Conservation (phyloP, 1,284 basidiomycete species). For the Salmacisia buchloeana region DNA sequence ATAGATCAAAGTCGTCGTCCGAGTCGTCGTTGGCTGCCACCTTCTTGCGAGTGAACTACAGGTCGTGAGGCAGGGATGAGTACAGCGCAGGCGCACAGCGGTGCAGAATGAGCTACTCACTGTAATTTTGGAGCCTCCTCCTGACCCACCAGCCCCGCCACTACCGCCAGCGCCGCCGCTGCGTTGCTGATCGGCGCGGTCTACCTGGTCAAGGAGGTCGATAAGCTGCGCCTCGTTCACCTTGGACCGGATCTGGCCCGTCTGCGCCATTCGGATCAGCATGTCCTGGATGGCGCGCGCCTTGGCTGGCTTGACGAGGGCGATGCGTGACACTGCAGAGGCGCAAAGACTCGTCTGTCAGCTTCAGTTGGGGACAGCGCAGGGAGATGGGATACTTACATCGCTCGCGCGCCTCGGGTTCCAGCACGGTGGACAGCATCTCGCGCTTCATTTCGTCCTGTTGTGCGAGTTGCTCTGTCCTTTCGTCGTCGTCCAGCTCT, state of each 20-base stretch:
- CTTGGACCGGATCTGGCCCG: slow-evolving; percentile 78
- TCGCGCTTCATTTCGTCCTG: slow-evolving; percentile 56
- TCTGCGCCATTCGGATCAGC: slow-evolving; percentile 81
- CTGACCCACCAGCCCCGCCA: slow-evolving; percentile 67
- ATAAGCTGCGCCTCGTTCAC: slow-evolving; percentile 86
- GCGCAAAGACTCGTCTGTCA: not conserved
- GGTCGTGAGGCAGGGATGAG: slow-evolving; percentile 9
- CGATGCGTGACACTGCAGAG: slow-evolving; percentile 73
- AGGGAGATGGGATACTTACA: slow-evolving; percentile 60
- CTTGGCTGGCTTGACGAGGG: slow-evolving; percentile 81
- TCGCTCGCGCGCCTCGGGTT: slow-evolving; percentile 79
- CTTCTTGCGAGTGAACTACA: slow-evolving; percentile 69
- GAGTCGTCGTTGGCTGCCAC: slow-evolving; percentile 60
- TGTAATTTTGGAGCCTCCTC: slow-evolving; percentile 54
- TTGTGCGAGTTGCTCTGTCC: slow-evolving; percentile 42
- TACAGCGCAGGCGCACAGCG: slow-evolving; percentile 9
- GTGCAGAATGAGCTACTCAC: slow-evolving; percentile 53
- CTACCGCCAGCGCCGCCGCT: slow-evolving; percentile 10
- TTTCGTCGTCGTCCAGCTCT: slow-evolving; percentile 42
- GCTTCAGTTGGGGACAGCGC: slow-evolving; percentile 6
- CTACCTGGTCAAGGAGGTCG: slow-evolving; percentile 82
- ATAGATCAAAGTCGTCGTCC: slow-evolving; percentile 63
- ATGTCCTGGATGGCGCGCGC: slow-evolving; percentile 79
- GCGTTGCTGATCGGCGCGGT: slow-evolving; percentile 27
- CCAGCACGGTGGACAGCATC: slow-evolving; percentile 80